phyloP scores from a whole-genome alignment of 495 filamentous ascomycete species.

The Pseudomonodictys pantanalensis region DNA sequence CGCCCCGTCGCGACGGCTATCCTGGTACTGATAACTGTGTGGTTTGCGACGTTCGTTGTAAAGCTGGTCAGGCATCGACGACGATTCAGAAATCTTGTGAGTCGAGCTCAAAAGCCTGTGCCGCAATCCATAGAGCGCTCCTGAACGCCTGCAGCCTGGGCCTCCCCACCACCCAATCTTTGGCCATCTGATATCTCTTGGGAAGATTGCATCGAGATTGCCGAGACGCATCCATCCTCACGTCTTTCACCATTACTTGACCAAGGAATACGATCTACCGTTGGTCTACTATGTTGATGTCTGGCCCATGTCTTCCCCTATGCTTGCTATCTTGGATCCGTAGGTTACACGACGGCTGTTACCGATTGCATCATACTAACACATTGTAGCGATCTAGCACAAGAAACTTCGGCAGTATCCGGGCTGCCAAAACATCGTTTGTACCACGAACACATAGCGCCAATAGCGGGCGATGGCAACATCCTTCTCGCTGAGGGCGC shows the following conservation, averaged over 20 bases:
- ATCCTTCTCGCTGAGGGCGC: slow-evolving; percentile 38
- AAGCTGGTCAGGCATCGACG: slow-evolving; percentile 1
- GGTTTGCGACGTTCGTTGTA: neutral
- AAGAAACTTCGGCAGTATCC: slow-evolving; percentile 35
- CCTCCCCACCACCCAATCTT: slow-evolving; percentile 33
- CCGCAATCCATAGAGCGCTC: neutral
- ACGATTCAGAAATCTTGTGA: slow-evolving; percentile 3
- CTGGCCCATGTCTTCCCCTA: slow-evolving; percentile 37
- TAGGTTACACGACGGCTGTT: neutral
- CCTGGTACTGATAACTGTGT: slow-evolving; percentile 4
- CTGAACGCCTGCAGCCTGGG: slow-evolving; percentile 17
- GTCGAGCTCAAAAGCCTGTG: neutral
- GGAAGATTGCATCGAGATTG: slow-evolving; percentile 13
- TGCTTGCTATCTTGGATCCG: slow-evolving; percentile 46
- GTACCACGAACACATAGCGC: slow-evolving; percentile 15
- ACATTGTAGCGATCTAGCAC: slow-evolving; percentile 38
- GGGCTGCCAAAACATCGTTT: neutral
- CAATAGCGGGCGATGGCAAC: slow-evolving; percentile 34
- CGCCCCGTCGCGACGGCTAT: slow-evolving; percentile 8
- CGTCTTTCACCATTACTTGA: slow-evolving; percentile 25
- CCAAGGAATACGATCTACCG: slow-evolving; percentile 33
- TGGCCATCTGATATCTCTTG: slow-evolving; percentile 33
- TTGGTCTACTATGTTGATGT: slow-evolving; percentile 41
- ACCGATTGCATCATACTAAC: neutral
- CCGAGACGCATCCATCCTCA: slow-evolving; percentile 36